phyloP scores from a whole-genome alignment of 345 rosid species.

The Sonneratia caseolaris region DNA sequence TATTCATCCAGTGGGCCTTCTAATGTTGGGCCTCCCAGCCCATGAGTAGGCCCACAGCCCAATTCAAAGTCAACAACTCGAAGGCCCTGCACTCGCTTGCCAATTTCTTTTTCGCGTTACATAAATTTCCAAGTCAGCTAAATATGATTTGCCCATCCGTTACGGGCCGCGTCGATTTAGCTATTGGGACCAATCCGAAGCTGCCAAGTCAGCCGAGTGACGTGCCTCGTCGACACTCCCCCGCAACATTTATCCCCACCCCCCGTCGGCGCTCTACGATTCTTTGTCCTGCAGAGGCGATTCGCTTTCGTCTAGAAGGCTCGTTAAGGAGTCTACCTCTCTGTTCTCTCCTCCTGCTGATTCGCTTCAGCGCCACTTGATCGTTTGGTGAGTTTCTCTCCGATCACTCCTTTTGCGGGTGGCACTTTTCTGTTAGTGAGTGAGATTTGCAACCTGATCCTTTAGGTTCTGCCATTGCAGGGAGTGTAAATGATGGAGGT shows the following conservation, averaged over 20 bases:
- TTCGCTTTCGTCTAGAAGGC: neutral
- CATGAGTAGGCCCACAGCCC: too few relatives aligned
- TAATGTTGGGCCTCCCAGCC: too few relatives aligned
- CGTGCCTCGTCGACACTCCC: neutral
- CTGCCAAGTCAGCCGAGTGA: neutral
- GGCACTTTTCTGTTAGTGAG: neutral
- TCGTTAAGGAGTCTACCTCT: neutral
- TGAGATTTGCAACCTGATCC: neutral
- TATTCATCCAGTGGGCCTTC: too few relatives aligned
- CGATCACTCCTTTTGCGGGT: neutral
- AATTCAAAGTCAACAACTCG: too few relatives aligned
- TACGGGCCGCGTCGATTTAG: neutral
- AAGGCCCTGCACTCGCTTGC: too few relatives aligned
- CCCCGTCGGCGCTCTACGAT: too few relatives aligned
- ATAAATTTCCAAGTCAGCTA: too few relatives aligned
- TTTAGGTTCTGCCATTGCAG: neutral
- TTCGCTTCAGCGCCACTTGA: neutral
- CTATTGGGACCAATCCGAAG: neutral
- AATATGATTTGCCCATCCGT: neutral
- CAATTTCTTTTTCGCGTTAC: too few relatives aligned
- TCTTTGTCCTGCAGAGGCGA: too few relatives aligned
- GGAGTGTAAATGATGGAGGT: slow-evolving; percentile 10
- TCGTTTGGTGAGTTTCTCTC: neutral
- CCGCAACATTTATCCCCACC: neutral
- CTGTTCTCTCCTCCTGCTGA: too few relatives aligned